phyloP scores from a whole-genome alignment of 176 grass and related monocot species.

The Rhynchospora pubera region DNA sequence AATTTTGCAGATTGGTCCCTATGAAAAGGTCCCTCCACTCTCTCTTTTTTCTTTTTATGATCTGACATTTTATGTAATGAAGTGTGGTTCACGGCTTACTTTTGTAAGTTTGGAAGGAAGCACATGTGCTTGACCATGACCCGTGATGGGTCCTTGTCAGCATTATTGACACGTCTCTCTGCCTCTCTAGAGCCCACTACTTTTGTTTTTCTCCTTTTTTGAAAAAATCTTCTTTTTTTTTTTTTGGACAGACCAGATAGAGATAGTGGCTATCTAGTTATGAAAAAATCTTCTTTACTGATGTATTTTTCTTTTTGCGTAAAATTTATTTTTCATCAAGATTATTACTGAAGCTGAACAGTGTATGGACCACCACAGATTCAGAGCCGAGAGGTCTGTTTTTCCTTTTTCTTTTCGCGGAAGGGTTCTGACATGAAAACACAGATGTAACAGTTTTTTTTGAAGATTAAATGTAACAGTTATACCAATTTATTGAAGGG shows the following conservation, averaged over 20 bases:
- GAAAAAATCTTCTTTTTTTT: neutral
- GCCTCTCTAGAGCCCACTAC: neutral
- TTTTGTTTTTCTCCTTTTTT: neutral
- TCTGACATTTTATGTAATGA: neutral
- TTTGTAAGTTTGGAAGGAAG: neutral
- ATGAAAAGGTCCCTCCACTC: neutral
- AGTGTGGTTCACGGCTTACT: neutral
- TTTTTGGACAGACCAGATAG: too few relatives aligned
- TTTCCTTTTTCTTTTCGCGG: too few relatives aligned
- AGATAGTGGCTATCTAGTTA: too few relatives aligned
- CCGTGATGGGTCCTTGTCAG: neutral
- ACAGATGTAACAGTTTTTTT: too few relatives aligned
- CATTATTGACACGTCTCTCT: slow-evolving; percentile 6
- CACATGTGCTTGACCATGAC: neutral
- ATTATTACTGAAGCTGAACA: too few relatives aligned
- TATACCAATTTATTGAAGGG: too few relatives aligned
- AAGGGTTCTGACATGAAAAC: too few relatives aligned
- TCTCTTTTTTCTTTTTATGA: neutral
- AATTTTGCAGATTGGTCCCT: neutral
- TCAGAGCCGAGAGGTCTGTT: too few relatives aligned
- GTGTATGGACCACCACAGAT: too few relatives aligned
- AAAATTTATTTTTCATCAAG: too few relatives aligned
- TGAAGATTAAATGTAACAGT: too few relatives aligned
- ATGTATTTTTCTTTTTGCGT: neutral
- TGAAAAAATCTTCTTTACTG: neutral